phyloP scores from a whole-genome alignment of 305 asterid genomes.

The Solanum hybrid region DNA sequence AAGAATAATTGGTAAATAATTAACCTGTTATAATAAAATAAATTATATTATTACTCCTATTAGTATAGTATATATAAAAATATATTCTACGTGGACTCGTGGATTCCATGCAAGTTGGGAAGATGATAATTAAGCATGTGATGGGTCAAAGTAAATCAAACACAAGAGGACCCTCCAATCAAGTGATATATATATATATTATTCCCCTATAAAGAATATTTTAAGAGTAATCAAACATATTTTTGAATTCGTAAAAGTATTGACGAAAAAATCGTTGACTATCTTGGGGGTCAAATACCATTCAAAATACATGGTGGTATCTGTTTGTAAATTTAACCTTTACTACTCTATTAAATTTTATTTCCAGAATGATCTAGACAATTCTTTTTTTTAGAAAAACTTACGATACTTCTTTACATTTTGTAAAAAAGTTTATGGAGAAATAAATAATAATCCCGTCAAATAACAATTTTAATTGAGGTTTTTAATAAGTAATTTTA shows the following conservation, averaged over 20 bases:
- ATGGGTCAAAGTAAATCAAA: constrained; percentile 4
- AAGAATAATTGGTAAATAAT: neutral
- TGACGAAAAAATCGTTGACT: constrained; percentile 2
- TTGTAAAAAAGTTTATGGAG: neutral
- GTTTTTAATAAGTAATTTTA: neutral
- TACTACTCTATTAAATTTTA: neutral
- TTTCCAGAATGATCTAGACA: neutral
- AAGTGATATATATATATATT: neutral
- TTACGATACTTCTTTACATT: neutral
- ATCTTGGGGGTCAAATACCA: neutral
- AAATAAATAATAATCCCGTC: neutral
- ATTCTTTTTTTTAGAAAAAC: neutral
- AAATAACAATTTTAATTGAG: neutral
- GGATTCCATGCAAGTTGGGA: neutral
- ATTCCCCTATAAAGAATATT: neutral
- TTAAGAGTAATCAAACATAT: neutral
- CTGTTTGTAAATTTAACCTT: neutral
- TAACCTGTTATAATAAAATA: neutral
- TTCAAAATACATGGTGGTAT: neutral
- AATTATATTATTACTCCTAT: neutral
- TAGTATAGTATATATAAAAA: neutral
- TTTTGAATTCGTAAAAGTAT: neutral
- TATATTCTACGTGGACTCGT: neutral
- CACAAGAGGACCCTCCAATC: neutral
- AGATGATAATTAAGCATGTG: constrained; percentile 7